Evolutionary conservation across 352 stramenopile genomes (phyloP).

Genomic region (Phytophthora brassicae): DNA sequence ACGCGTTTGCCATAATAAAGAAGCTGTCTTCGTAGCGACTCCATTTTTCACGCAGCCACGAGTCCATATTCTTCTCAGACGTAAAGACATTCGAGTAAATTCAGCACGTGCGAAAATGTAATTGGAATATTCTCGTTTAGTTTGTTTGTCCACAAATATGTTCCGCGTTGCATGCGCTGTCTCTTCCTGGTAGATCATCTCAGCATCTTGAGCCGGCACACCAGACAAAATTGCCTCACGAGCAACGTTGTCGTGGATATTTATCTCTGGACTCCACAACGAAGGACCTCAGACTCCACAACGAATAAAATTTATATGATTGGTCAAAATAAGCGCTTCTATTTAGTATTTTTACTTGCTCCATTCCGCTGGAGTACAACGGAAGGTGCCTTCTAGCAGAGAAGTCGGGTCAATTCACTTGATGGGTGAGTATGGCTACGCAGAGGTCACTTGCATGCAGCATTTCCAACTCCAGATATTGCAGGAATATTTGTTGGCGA

Average conservation of each 20-base stretch:
- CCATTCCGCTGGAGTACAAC: no score
- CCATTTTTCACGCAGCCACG: constrained; percentile 10
- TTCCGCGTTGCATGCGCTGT: constrained; percentile 6
- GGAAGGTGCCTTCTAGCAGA: no score
- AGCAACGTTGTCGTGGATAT: no score
- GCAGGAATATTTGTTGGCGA: no score
- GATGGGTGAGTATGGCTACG: no score
- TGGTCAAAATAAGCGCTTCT: no score
- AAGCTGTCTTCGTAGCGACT: constrained; percentile 2
- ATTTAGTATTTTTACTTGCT: no score
- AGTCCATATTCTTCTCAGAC: constrained; percentile 6
- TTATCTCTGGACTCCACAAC: not conserved
- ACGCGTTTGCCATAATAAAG: constrained; percentile 10
- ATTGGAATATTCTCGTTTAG: constrained; percentile 16
- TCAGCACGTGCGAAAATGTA: constrained; percentile 9
- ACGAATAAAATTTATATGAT: no score
- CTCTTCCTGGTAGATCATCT: constrained; percentile 14
- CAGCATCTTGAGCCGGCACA: not conserved
- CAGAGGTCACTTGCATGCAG: no score
- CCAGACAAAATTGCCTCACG: not conserved
- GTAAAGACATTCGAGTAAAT: constrained; percentile 14
- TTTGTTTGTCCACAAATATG: constrained; percentile 11
- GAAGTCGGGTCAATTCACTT: no score
- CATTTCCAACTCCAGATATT: no score
- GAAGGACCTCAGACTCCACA: not conserved